Percentiles rank a stretch among this genome's conserved stretches.
phyloP scores from a whole-genome alignment of 163 green algal genomes.

The Chlamydomonas reinhardtii region DNA sequence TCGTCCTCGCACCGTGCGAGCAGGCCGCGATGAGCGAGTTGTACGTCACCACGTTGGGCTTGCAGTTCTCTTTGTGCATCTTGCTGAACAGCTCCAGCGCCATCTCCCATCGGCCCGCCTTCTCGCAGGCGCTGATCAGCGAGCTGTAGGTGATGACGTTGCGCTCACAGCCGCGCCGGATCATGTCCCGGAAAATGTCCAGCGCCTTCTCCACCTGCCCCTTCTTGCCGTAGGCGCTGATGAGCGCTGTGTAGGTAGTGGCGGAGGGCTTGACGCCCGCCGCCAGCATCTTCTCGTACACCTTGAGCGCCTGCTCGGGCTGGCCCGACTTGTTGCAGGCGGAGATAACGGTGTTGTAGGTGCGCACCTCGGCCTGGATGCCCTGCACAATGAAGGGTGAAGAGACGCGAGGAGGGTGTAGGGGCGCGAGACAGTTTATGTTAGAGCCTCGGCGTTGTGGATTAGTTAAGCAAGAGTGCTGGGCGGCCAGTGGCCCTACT shows the following conservation, averaged over 20 bases:
- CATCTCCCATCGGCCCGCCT: slow-evolving; percentile 79
- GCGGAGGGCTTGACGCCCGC: slow-evolving; percentile 80
- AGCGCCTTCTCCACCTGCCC: slow-evolving; percentile 78
- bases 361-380: slow-evolving; percentile 85
- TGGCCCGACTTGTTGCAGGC: slow-evolving; percentile 86
- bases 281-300: slow-evolving; percentile 85
- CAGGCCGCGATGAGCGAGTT: slow-evolving; percentile 92
- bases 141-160: slow-evolving; percentile 78
- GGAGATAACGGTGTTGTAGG: slow-evolving; percentile 92
- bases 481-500: too few species aligned
- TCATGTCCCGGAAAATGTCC: slow-evolving; percentile 89
- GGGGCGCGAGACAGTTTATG: too few species aligned
- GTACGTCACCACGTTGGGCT: slow-evolving; percentile 86
- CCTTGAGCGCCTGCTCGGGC: slow-evolving; percentile 77
- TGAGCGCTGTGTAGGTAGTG: slow-evolving; percentile 89
- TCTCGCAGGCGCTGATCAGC: slow-evolving; percentile 87
- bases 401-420: too few species aligned
- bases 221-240: slow-evolving; percentile 61
- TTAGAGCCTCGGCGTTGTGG: too few species aligned
- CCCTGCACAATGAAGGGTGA: slow-evolving; percentile 63
- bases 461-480: too few species aligned
- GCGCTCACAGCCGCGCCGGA: slow-evolving; percentile 83
- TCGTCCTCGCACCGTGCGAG: slow-evolving; percentile 76
- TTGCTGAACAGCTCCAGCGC: slow-evolving; percentile 81
- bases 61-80: slow-evolving; percentile 68